These are phyloP conservation scores for Cryptococcus floricola DNA, from an alignment of 1,284 basidiomycete species.

Conservation along the genomic window DNA sequence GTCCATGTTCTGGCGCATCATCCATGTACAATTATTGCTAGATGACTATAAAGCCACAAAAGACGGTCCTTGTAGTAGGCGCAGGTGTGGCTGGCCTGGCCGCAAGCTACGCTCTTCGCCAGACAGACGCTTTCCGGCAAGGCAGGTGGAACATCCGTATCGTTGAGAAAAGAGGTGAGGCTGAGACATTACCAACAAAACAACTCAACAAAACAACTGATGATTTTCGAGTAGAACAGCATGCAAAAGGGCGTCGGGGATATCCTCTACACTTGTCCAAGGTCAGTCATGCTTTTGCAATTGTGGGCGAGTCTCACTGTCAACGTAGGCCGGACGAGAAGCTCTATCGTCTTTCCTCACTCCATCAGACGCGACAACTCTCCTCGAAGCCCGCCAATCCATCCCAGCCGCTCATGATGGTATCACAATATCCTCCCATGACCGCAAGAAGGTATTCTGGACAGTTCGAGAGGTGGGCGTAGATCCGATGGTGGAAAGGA, in stretches of 20 bases:
- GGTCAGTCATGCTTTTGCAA: constrained; percentile 2
- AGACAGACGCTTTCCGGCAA: background rate
- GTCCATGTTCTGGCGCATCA: no score
- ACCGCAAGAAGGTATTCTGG: constrained; percentile 9
- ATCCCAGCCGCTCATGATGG: constrained; percentile 20
- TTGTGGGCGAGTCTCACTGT: background rate
- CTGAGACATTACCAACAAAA: no score
- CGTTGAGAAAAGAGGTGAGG: constrained; percentile 13
- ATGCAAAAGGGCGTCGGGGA: constrained; percentile 1
- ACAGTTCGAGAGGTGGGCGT: constrained; percentile 8
- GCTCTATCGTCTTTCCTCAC: constrained; percentile 9
- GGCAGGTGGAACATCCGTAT: constrained; percentile 11
- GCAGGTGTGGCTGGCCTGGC: constrained; percentile 26
- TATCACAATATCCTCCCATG: constrained; percentile 10
- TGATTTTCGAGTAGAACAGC: no score
- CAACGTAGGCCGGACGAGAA: constrained; percentile 11
- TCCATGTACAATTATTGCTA: no score
- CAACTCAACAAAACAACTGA: no score
- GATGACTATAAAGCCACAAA: no score
- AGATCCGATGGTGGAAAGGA: constrained; percentile 16
- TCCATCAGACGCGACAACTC: constrained; percentile 2
- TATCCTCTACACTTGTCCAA: constrained; percentile 23
- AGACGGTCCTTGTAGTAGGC: constrained; percentile 16
- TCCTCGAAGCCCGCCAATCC: background rate
- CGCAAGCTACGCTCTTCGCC: constrained; percentile 16